phyloP scores from a whole-genome alignment of 2,329 filamentous ascomycete species.

The Nakataea oryzae region DNA sequence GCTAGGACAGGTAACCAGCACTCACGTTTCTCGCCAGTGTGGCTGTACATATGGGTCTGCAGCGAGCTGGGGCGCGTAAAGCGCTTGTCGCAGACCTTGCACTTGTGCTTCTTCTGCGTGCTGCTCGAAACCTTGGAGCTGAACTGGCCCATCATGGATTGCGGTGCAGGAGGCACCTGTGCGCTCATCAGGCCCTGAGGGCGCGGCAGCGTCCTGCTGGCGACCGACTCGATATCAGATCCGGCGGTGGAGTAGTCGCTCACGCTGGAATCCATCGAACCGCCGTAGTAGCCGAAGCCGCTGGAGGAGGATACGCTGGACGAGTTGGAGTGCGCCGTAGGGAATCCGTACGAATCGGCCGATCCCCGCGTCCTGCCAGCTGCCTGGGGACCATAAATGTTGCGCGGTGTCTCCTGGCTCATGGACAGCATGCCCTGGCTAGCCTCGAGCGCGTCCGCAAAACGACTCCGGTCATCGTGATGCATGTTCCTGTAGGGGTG shows the following conservation, averaged over 20 bases:
- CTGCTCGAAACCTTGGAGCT: slow-evolving; percentile 93
- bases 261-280: slow-evolving; percentile 72
- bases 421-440: slow-evolving; percentile 91
- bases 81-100: slow-evolving; percentile 95
- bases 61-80: slow-evolving; percentile 90
- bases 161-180: slow-evolving; percentile 60
- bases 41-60: slow-evolving; percentile 96
- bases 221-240: slow-evolving; percentile 75
- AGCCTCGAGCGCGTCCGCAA: slow-evolving; percentile 83
- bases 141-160: slow-evolving; percentile 98
- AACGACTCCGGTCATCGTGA: slow-evolving; percentile 53
- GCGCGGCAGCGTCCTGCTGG: slow-evolving; percentile 73
- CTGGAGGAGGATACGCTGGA: slow-evolving; percentile 82
- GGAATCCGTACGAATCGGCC: slow-evolving; percentile 84
- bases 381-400: slow-evolving; percentile 56
- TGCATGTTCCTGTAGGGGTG: slow-evolving; percentile 39
- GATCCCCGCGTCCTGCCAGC: slow-evolving; percentile 53
- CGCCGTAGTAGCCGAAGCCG: slow-evolving; percentile 78
- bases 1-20: slow-evolving; percentile 16
- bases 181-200: slow-evolving; percentile 51
- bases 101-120: slow-evolving; percentile 99
- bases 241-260: slow-evolving; percentile 89
- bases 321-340: slow-evolving; percentile 70
- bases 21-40: slow-evolving; percentile 96
- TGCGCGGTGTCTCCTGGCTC: slow-evolving; percentile 88